These are phyloP conservation scores for Xylaria longipes DNA, from an alignment of 495 filamentous ascomycete genomes.

Conservation along the genomic window DNA sequence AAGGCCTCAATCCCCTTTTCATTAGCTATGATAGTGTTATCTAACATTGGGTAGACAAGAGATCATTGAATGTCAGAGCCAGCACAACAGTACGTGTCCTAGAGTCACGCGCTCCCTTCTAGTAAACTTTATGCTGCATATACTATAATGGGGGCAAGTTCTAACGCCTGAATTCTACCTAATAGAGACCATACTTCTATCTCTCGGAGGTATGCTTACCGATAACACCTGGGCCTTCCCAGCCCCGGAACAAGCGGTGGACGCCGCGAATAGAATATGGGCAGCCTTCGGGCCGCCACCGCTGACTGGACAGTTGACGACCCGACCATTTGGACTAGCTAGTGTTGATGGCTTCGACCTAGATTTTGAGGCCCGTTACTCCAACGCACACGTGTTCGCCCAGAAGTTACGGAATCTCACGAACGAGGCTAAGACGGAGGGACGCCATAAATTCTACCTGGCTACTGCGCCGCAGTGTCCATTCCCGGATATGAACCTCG, in stretches of 20 bases:
- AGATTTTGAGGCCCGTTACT: slow-evolving; percentile 43
- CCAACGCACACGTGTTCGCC: slow-evolving; percentile 61
- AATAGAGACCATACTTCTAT: slow-evolving; percentile 64
- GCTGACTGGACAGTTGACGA: slow-evolving; percentile 21
- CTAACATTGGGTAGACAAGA: slow-evolving; percentile 42
- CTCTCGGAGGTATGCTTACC: slow-evolving; percentile 62
- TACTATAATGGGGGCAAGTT: neutral
- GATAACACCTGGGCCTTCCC: slow-evolving; percentile 53
- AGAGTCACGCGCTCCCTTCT: neutral
- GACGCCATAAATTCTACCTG: slow-evolving; percentile 56
- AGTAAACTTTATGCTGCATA: neutral
- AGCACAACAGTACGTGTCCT: slow-evolving; percentile 47
- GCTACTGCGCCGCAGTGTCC: slow-evolving; percentile 63
- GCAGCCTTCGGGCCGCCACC: slow-evolving; percentile 62
- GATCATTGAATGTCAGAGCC: slow-evolving; percentile 63
- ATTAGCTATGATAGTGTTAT: neutral
- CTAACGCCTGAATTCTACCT: neutral
- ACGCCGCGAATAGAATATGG: slow-evolving; percentile 66
- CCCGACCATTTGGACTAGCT: slow-evolving; percentile 59
- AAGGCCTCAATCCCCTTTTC: neutral
- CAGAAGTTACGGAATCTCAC: slow-evolving; percentile 54
- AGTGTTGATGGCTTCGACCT: slow-evolving; percentile 66
- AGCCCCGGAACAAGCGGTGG: slow-evolving; percentile 54
- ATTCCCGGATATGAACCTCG: slow-evolving; percentile 60
- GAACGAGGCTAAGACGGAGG: slow-evolving; percentile 49